Base-by-base conservation (phyloP, 106 monocot species). In the Platanthera guangdongensis region DNA sequence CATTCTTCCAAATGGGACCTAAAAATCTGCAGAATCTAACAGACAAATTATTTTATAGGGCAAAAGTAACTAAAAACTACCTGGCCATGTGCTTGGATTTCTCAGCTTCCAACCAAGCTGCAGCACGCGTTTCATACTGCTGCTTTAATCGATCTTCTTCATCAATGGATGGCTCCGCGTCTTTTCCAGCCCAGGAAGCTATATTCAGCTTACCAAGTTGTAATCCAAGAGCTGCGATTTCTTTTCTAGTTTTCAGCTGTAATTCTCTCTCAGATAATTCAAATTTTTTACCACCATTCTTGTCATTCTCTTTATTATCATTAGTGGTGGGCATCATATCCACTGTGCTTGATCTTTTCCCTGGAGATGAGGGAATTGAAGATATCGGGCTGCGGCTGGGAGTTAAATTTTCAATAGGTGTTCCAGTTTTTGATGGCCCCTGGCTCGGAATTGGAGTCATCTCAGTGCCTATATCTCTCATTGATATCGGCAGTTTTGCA, bases 361-460 rank as follows among this genome's bases (percentile, higher is more conserved):
- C 78, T 10, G 96, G 96, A 68, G 89, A 87, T 9, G 89, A 77
- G 16, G 85, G 82, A 9, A 77, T 78, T 5, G 91, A 95, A 50
- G 87, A 86, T 30, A 79, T 77, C 9, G 87, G 88, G 80, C 86
- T 90, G 15, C 80, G 65, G 32, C 55, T 80, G 0, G 99, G 99
- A 50, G 94, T 92, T 32, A 78, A 79, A 32, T 94, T 70, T 53
- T 72, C 85, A 21, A 79, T 68, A 2, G 99, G 94, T 52, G 99
- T 99, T 65, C 73, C 90, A 16, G 86, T 94, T 77, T 83, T 89
- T 16, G 99, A 99, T 49, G 89, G 92, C 8, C 94, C 99, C 75
- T 99, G 94, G 76, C 94, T 94, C 32, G 94, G 79, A 49, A 88
- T 80, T 2, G 99, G 99, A 5, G 99, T 99, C 99, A 99, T 99